Evolutionary conservation across 1,284 basidiomycete genomes (phyloP).

Genomic region (Gastroboletus turbinatus): DNA sequence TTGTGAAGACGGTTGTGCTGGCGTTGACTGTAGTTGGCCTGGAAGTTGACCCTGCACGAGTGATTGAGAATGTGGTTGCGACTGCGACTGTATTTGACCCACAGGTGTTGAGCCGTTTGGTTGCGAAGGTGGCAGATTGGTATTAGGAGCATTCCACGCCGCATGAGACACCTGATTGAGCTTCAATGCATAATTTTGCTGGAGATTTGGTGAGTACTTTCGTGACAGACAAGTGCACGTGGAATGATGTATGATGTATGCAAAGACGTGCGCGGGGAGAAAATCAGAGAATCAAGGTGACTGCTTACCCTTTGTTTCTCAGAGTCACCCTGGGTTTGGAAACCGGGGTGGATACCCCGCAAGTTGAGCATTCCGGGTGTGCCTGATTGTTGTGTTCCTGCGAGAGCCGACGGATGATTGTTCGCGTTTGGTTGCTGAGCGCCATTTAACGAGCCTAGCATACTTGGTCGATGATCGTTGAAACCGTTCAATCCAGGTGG

Average conservation of each 20-base stretch:
- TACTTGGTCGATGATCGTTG: constrained; percentile 52
- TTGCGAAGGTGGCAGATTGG: constrained; percentile 36
- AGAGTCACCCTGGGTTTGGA: constrained; percentile 52
- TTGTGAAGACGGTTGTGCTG: constrained; percentile 37
- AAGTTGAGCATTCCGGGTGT: constrained; percentile 71
- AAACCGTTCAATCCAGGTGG: constrained; percentile 76
- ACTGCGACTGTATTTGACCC: constrained; percentile 35
- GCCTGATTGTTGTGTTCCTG: constrained; percentile 38
- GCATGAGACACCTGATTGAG: constrained; percentile 60
- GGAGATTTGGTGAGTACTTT: constrained; percentile 14
- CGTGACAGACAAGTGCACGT: constrained; percentile 3
- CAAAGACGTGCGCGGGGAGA: background rate
- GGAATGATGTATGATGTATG: background rate
- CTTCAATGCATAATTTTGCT: constrained; percentile 62
- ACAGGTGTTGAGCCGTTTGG: constrained; percentile 27
- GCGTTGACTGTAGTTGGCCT: constrained; percentile 23
- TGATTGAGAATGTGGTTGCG: constrained; percentile 23
- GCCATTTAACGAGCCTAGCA: constrained; percentile 49
- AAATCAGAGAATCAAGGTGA: constrained; percentile 2
- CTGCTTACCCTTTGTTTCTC: constrained; percentile 71
- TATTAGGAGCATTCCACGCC: constrained; percentile 53
- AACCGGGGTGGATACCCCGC: constrained; percentile 58
- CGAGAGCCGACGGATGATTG: constrained; percentile 22
- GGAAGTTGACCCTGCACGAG: constrained; percentile 35
- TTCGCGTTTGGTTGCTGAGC: constrained; percentile 29